Percentiles rank a stretch among this genome's conserved stretches.
Evolutionary conservation across 2,329 filamentous ascomycete genomes (phyloP).

Genomic region (Westerdykella sp.): DNA sequence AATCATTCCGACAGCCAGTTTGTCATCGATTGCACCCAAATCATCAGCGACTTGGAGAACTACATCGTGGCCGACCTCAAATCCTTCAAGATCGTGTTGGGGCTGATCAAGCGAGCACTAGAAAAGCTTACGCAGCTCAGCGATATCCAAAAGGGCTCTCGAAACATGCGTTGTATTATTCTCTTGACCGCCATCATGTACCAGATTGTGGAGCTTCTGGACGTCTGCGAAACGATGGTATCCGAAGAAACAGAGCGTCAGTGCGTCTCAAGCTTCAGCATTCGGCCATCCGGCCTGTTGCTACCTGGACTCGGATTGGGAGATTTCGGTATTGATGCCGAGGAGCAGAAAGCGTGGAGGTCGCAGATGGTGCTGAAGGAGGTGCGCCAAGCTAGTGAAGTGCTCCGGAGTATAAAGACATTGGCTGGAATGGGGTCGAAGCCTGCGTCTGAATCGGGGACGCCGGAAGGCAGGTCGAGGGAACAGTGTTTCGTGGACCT

Average conservation of each 20-base stretch:
- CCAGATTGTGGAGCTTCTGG: slow-evolving; percentile 3
- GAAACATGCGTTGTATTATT: slow-evolving; percentile 5
- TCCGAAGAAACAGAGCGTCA: too few relatives aligned
- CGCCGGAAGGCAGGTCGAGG: background rate
- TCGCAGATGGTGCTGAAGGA: slow-evolving; percentile 2
- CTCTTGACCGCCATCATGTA: slow-evolving; percentile 6
- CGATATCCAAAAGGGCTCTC: slow-evolving; percentile 4
- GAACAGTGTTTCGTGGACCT: slow-evolving; percentile 1
- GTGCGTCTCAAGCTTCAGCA: too few relatives aligned
- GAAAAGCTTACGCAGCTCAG: slow-evolving; percentile 2
- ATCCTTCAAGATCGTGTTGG: slow-evolving; percentile 4
- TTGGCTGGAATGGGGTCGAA: background rate
- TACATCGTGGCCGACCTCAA: slow-evolving; percentile 7
- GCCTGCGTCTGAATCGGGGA: background rate
- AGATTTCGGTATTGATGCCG: slow-evolving; percentile 1
- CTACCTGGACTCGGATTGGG: background rate
- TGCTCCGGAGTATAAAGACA: slow-evolving; percentile 1
- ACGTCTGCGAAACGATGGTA: background rate
- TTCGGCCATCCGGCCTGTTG: too few relatives aligned
- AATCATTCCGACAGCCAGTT: slow-evolving; percentile 5
- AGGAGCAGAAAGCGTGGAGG: slow-evolving; percentile 4
- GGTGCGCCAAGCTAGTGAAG: slow-evolving; percentile 1
- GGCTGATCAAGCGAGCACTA: slow-evolving; percentile 4
- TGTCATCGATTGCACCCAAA: slow-evolving; percentile 5
- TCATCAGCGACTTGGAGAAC: slow-evolving; percentile 6